A percentile compares a stretch with the other conserved stretches of the same genome.
Evolutionary conservation across 2,329 filamentous ascomycete species (phyloP).

Genomic region (Paracamarosporium sp.): DNA sequence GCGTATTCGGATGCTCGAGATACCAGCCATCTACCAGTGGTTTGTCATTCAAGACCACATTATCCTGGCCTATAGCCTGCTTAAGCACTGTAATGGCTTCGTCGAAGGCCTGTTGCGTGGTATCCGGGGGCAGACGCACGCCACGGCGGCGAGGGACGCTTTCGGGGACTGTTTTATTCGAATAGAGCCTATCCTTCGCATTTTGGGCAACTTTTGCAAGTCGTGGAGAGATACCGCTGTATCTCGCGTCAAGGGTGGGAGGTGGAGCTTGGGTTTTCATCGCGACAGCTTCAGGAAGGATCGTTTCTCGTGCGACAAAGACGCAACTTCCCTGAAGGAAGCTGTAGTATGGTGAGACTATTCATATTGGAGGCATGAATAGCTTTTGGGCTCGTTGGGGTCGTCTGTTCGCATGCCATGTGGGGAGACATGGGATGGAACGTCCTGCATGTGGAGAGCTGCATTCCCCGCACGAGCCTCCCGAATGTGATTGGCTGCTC

Average conservation of each 20-base stretch:
- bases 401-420: not conserved
- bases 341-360: not conserved
- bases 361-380: not conserved
- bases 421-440: not conserved
- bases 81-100: constrained; percentile 17
- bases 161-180: constrained; percentile 22
- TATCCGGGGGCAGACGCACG: constrained; percentile 25
- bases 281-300: not conserved
- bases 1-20: constrained; percentile 26
- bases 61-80: constrained; percentile 13
- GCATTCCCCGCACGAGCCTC: not conserved
- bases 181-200: constrained; percentile 23
- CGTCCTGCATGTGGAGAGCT: not conserved
- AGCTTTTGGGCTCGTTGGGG: not conserved
- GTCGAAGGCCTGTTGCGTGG: constrained; percentile 23
- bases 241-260: constrained; percentile 20
- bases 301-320: not conserved
- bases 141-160: constrained; percentile 19
- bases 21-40: constrained; percentile 29
- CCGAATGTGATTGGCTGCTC: too few relatives aligned
- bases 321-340: not conserved
- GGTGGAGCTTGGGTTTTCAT: constrained; percentile 12
- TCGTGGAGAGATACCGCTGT: constrained; percentile 23
- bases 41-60: constrained; percentile 24
- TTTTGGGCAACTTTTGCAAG: constrained; percentile 18